A percentile compares a stretch with the other conserved stretches of the same genome.
These are phyloP conservation scores for Benincasa hispida DNA, from an alignment of 306 rosid genomes.

Conservation along the genomic window DNA sequence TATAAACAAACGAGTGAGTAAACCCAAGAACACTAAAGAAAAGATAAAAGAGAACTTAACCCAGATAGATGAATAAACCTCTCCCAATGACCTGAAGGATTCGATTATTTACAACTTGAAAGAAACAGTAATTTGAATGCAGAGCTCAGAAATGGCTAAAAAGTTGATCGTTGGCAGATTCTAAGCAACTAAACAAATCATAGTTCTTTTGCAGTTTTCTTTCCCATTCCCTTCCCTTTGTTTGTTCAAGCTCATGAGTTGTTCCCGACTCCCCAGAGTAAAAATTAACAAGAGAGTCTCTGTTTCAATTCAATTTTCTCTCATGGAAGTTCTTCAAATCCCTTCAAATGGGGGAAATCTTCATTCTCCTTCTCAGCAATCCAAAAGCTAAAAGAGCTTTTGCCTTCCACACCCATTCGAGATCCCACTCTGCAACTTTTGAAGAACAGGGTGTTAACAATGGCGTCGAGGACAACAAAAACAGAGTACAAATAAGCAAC, in stretches of 20 bases:
- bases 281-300: slow-evolving; percentile 3
- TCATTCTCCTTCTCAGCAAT: slow-evolving; percentile 21
- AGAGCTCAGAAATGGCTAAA: neutral
- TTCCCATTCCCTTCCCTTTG: neutral
- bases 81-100: neutral
- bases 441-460: slow-evolving; percentile 55
- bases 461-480: slow-evolving; percentile 56
- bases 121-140: neutral
- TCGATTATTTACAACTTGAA: neutral
- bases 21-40: neutral
- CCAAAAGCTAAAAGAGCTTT: neutral
- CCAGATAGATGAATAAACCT: neutral
- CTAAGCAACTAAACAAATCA: neutral
- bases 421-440: slow-evolving; percentile 33
- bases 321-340: neutral
- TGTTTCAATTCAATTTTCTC: neutral
- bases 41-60: neutral
- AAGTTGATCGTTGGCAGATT: neutral
- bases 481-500: slow-evolving; percentile 71
- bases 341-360: slow-evolving; percentile 12
- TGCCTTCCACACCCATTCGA: slow-evolving; percentile 14
- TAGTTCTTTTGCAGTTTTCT: neutral
- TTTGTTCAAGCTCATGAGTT: neutral
- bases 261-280: neutral
- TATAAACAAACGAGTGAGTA: neutral